Percentiles rank a stretch among this genome's conserved stretches.
These are phyloP conservation scores for Begonia loranthoides DNA, from an alignment of 306 rosid species.

Conservation along the genomic window DNA sequence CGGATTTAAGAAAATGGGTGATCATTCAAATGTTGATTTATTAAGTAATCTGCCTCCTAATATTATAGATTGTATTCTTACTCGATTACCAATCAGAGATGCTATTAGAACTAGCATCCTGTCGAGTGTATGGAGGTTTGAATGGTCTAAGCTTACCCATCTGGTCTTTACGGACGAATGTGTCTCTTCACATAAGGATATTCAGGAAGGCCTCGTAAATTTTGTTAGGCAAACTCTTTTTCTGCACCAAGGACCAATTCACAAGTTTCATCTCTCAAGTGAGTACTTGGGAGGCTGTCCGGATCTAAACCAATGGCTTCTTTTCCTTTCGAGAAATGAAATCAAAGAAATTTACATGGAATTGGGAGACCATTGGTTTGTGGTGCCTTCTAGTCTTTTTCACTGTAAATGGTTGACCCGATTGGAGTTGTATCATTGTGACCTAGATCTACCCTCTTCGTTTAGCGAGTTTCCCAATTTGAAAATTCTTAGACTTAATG, in stretches of 20 bases:
- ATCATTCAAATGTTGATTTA: constrained; percentile 34
- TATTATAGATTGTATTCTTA: constrained; percentile 63
- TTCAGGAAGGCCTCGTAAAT: constrained; percentile 28
- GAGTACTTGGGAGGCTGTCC: constrained; percentile 45
- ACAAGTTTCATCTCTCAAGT: constrained; percentile 58
- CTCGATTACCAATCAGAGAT: constrained; percentile 54
- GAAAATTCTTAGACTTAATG: constrained; percentile 62
- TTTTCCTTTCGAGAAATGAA: constrained; percentile 71
- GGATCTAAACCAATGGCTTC: constrained; percentile 80
- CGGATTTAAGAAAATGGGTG: constrained; percentile 30
- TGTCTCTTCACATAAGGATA: constrained; percentile 19
- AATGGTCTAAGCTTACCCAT: constrained; percentile 55
- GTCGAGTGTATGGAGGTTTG: constrained; percentile 77
- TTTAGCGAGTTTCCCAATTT: constrained; percentile 56
- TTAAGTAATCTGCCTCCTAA: constrained; percentile 79
- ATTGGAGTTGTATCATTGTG: constrained; percentile 65
- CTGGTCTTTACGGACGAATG: constrained; percentile 68
- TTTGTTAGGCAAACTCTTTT: constrained; percentile 53
- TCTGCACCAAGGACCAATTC: constrained; percentile 89
- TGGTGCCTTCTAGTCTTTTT: constrained; percentile 74
- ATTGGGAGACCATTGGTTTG: constrained; percentile 59
- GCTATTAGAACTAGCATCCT: constrained; percentile 68
- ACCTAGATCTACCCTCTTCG: constrained; percentile 57
- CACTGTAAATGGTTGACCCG: constrained; percentile 44
- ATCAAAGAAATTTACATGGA: constrained; percentile 60